Percentiles rank a stretch among this genome's conserved stretches.
Conservation (phyloP, 116 monocot species). For the Posidonia oceanica region DNA sequence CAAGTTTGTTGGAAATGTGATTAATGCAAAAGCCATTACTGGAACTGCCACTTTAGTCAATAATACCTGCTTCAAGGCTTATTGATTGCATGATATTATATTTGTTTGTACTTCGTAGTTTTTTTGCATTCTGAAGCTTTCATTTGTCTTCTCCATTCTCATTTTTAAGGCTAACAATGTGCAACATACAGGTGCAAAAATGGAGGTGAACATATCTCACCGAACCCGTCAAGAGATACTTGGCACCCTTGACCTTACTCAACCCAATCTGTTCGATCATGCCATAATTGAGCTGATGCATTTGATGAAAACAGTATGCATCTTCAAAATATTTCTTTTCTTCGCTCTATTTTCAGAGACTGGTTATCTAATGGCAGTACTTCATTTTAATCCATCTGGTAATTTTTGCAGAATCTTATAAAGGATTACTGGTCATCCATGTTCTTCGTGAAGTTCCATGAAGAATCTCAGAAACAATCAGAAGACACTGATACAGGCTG, state of each 20-base stretch:
- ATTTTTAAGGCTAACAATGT: neutral
- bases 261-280: conserved; percentile 12
- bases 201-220: conserved; percentile 33
- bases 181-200: conserved; percentile 21
- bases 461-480: conserved; percentile 8
- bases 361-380: conserved; percentile 10
- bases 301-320: neutral
- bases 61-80: too few relatives aligned
- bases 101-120: too few relatives aligned
- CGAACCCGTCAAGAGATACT: conserved; percentile 25
- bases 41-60: too few relatives aligned
- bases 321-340: neutral
- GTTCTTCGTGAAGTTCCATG: conserved; percentile 16
- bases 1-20: too few relatives aligned
- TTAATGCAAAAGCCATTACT: too few relatives aligned
- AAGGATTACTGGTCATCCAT: neutral
- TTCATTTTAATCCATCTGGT: too few relatives aligned
- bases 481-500: conserved; percentile 2
- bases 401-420: too few relatives aligned
- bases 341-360: neutral
- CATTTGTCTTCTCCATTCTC: neutral
- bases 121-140: neutral
- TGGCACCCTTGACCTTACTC: conserved; percentile 12
- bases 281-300: conserved; percentile 13
- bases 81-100: too few relatives aligned